These are phyloP conservation scores for Lichtheimia ornata DNA, from an alignment of 371 early-diverging fungal species.

Conservation along the genomic window DNA sequence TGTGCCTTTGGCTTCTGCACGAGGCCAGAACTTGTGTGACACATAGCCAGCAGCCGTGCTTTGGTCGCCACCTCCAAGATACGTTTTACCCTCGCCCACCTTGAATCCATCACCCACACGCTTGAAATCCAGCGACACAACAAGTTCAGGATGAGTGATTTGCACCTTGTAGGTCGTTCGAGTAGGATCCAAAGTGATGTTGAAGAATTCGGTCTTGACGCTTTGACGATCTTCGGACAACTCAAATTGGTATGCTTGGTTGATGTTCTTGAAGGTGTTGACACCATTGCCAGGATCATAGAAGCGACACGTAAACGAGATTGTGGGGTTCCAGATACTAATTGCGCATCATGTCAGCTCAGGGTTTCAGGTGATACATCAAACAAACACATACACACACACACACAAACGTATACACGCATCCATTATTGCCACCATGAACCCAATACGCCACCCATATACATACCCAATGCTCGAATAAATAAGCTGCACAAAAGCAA, in stretches of 20 bases:
- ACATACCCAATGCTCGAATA: conserved; percentile 83
- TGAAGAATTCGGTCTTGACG: conserved; percentile 69
- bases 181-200: conserved; percentile 60
- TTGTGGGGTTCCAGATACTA: conserved; percentile 58
- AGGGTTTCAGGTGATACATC: conserved; percentile 4
- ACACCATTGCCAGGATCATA: conserved; percentile 66
- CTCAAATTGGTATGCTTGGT: conserved; percentile 61
- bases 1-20: conserved; percentile 71
- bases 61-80: conserved; percentile 63
- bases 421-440: too few relatives aligned
- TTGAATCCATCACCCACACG: conserved; percentile 75
- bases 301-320: conserved; percentile 80
- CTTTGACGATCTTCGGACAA: conserved; percentile 74
- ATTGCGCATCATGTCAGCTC: neutral
- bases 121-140: conserved; percentile 66
- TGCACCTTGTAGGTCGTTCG: conserved; percentile 52
- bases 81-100: conserved; percentile 80
- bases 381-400: conserved; percentile 4
- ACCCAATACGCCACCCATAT: neutral
- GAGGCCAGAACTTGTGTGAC: conserved; percentile 83
- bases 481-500: conserved; percentile 82
- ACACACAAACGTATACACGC: too few relatives aligned
- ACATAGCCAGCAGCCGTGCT: conserved; percentile 57
- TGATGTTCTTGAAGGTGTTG: conserved; percentile 73
- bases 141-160: conserved; percentile 63